These are phyloP conservation scores for Pythium monospermum DNA, from an alignment of 352 stramenopile genomes.

Conservation along the genomic window DNA sequence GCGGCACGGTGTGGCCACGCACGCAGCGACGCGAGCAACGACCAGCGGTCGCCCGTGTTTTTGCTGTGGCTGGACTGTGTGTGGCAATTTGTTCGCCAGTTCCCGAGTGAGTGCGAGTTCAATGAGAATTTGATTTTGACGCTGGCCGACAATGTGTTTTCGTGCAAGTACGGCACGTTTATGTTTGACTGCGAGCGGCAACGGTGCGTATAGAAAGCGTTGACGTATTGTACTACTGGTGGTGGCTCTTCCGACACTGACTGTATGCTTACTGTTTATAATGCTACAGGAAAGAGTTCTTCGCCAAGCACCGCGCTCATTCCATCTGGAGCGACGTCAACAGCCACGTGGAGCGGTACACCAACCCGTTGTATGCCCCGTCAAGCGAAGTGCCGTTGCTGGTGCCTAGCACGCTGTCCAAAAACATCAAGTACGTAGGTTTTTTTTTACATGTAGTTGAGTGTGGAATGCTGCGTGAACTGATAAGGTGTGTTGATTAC, in stretches of 20 bases:
- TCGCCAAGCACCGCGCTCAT: conserved; percentile 65
- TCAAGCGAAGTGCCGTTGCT: conserved; percentile 36
- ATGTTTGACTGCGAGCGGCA: conserved; percentile 96
- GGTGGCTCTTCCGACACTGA: neutral
- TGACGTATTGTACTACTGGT: too few species aligned
- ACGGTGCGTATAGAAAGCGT: conserved; percentile 24
- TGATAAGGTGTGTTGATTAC: conserved; percentile 2
- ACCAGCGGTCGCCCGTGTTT: conserved; percentile 98
- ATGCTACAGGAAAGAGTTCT: conserved; percentile 59
- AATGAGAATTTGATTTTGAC: conserved; percentile 90
- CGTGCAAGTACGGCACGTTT: conserved; percentile 97
- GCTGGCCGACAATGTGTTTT: conserved; percentile 95
- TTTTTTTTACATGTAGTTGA: too few species aligned
- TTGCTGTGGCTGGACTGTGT: conserved; percentile 98
- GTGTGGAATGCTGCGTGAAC: neutral
- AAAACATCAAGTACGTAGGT: conserved; percentile 81
- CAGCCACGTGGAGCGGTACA: conserved; percentile 61
- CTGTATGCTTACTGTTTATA: neutral
- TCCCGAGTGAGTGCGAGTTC: conserved; percentile 97
- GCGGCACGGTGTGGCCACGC: conserved; percentile 91
- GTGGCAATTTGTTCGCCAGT: conserved; percentile 96
- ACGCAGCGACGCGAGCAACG: conserved; percentile 79
- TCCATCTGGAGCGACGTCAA: conserved; percentile 84
- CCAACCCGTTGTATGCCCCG: conserved; percentile 60
- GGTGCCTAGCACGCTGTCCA: conserved; percentile 72